Conservation (phyloP, 2,329 filamentous ascomycete genomes). For the Fusarium abutilonis region DNA sequence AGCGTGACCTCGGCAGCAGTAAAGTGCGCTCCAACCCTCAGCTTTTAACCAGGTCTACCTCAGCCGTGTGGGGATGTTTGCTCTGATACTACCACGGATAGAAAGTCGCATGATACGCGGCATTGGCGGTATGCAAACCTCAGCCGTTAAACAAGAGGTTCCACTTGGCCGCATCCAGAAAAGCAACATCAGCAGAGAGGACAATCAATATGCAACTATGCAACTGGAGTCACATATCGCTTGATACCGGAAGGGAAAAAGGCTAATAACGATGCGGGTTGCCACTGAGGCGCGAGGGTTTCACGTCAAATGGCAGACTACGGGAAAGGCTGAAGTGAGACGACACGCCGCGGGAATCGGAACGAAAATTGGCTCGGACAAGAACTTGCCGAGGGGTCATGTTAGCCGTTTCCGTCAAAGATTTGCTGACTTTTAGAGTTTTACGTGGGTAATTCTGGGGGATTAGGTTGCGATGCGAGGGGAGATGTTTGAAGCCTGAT, state of each 20-base stretch:
- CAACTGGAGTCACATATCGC: neutral
- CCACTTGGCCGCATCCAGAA: conserved; percentile 34
- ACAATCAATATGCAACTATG: neutral
- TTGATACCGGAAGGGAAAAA: conserved; percentile 4
- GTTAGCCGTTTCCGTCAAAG: conserved; percentile 32
- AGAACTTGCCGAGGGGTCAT: conserved; percentile 1
- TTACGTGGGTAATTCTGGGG: conserved; percentile 5
- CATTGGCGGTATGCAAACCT: conserved; percentile 34
- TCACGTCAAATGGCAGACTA: conserved; percentile 21
- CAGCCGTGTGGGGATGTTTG: conserved; percentile 20
- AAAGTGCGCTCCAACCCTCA: conserved; percentile 1
- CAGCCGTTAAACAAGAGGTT: conserved; percentile 23
- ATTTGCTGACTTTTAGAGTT: conserved; percentile 10
- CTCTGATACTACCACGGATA: neutral
- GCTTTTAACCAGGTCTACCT: neutral
- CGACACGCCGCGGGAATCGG: neutral
- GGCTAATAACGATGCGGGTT: conserved; percentile 1
- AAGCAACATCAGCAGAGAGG: neutral
- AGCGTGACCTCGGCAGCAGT: conserved; percentile 1
- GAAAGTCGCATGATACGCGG: conserved; percentile 21
- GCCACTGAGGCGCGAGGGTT: conserved; percentile 10
- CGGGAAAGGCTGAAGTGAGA: conserved; percentile 37
- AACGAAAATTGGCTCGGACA: neutral
- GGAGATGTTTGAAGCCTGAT: conserved; percentile 27
- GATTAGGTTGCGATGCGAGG: conserved; percentile 15